Evolutionary conservation across 345 rosid species (phyloP).

Genomic region (Clausena lansium): DNA sequence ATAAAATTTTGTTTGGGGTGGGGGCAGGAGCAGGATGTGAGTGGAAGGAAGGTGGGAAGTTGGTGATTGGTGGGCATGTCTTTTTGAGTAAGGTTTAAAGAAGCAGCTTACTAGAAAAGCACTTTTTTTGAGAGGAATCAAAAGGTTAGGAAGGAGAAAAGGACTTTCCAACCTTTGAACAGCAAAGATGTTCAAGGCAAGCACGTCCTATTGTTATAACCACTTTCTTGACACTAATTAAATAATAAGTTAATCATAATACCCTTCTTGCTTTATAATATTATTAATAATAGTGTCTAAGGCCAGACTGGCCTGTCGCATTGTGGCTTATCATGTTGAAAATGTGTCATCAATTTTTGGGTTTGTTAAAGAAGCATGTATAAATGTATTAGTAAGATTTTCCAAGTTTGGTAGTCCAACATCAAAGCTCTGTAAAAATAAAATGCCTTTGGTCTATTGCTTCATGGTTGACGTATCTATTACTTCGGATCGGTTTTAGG

Average conservation of each 20-base stretch:
- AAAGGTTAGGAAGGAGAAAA: slow-evolving; percentile 54
- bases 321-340: background rate
- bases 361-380: background rate
- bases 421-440: background rate
- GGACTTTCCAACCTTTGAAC: slow-evolving; percentile 75
- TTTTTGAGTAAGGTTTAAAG: slow-evolving; percentile 34
- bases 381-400: background rate
- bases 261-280: background rate
- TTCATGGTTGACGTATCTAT: too few species aligned
- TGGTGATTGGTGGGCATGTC: slow-evolving; percentile 30
- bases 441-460: background rate
- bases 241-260: background rate
- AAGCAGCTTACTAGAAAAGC: slow-evolving; percentile 9
- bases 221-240: background rate
- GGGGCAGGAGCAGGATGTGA: slow-evolving; percentile 10
- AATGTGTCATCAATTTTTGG: background rate
- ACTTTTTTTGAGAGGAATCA: slow-evolving; percentile 13
- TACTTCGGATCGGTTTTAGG: too few species aligned
- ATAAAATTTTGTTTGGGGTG: background rate
- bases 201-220: slow-evolving; percentile 20
- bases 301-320: background rate
- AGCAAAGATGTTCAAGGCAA: slow-evolving; percentile 41
- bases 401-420: slow-evolving; percentile 10
- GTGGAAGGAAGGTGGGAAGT: slow-evolving; percentile 2
- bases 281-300: background rate